Conservation (phyloP, 1,284 basidiomycete species). For the Tausonia pullulans region DNA sequence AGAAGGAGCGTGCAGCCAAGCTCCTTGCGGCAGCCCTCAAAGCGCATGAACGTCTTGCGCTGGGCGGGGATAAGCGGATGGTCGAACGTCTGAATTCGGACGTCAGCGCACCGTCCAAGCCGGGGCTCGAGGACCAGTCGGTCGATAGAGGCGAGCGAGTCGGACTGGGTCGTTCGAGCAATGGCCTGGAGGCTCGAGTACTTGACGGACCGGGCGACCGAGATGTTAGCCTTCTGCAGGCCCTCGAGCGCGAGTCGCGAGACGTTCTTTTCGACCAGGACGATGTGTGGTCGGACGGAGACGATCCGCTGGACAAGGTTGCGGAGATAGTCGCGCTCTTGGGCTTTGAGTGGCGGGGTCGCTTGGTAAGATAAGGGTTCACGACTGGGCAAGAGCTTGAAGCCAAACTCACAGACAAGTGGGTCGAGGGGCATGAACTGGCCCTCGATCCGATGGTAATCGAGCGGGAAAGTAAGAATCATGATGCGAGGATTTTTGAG, state of each 20-base stretch:
- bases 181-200: constrained; percentile 76
- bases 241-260: constrained; percentile 84
- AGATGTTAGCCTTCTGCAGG: constrained; percentile 75
- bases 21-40: constrained; percentile 84
- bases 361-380: too few relatives aligned
- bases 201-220: constrained; percentile 84
- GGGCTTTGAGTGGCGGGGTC: constrained; percentile 37
- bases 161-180: constrained; percentile 86
- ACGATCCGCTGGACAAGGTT: constrained; percentile 82
- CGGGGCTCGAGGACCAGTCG: constrained; percentile 81
- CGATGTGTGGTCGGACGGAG: constrained; percentile 79
- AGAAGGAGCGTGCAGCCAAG: constrained; percentile 90
- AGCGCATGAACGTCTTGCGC: constrained; percentile 93
- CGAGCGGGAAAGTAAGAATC: constrained; percentile 89
- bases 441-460: constrained; percentile 86
- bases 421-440: constrained; percentile 92
- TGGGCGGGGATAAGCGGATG: constrained; percentile 80
- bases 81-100: constrained; percentile 86
- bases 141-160: constrained; percentile 91
- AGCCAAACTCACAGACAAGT: constrained; percentile 42
- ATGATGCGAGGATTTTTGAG: constrained; percentile 67
- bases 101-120: constrained; percentile 79
- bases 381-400: too few relatives aligned
- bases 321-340: constrained; percentile 88
- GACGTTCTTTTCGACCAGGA: constrained; percentile 84